These are phyloP conservation scores for Canna indica DNA, from an alignment of 176 grass and related monocot species.

Conservation along the genomic window DNA sequence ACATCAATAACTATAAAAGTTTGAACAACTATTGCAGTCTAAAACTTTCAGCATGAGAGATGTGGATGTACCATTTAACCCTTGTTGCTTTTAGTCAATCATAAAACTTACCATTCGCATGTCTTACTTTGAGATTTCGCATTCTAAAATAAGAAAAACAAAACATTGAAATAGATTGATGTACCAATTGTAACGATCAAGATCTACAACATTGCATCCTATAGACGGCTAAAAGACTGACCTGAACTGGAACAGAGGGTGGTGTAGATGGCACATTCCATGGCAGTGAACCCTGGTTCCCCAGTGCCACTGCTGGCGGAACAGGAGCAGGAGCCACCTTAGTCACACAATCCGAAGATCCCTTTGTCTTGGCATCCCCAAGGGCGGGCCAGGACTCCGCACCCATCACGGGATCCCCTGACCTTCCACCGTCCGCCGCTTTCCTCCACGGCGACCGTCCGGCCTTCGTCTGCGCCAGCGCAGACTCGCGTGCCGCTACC, in stretches of 20 bases:
- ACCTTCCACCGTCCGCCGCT: neutral
- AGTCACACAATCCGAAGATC: neutral
- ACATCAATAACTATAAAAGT: no score
- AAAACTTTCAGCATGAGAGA: no score
- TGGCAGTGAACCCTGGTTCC: neutral
- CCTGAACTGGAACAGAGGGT: constrained; percentile 8
- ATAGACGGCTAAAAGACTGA: neutral
- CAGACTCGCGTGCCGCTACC: neutral
- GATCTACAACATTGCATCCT: neutral
- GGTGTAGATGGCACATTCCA: neutral
- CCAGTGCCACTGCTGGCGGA: constrained; percentile 3
- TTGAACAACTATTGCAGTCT: no score
- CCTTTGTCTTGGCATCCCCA: constrained; percentile 6
- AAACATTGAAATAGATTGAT: neutral
- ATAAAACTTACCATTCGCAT: no score
- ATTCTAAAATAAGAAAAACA: neutral
- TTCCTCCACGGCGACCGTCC: constrained; percentile 8
- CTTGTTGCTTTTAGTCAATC: no score
- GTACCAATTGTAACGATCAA: neutral
- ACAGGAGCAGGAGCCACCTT: constrained; percentile 16
- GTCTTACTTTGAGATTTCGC: neutral
- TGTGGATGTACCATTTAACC: no score
- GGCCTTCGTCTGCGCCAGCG: neutral
- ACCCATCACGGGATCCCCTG: constrained; percentile 2
- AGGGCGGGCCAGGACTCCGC: constrained; percentile 18